phyloP scores from a whole-genome alignment of 306 rosid species.

The Cucumis cinereus region DNA sequence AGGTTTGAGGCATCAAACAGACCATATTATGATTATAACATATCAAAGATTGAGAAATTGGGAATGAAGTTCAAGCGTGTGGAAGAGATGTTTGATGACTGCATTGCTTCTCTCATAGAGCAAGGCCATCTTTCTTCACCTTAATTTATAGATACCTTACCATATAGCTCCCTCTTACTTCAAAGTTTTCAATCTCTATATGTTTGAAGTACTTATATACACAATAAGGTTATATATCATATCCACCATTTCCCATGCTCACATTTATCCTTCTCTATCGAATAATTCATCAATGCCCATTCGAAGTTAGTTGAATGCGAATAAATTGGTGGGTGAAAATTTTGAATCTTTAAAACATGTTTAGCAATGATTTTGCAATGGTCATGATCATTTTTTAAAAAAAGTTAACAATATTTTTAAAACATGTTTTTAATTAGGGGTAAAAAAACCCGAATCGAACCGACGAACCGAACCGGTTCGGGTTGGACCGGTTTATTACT shows the following conservation, averaged over 20 bases:
- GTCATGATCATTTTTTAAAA: too few species aligned
- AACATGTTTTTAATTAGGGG: too few species aligned
- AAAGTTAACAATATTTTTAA: too few species aligned
- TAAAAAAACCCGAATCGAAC: too few species aligned
- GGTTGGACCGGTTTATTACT: too few species aligned
- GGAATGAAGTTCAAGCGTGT: conserved; percentile 56
- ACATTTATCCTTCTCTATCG: too few species aligned
- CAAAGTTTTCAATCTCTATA: background rate
- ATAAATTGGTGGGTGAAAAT: background rate
- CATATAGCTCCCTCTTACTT: background rate
- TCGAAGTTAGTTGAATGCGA: too few species aligned
- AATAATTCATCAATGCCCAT: too few species aligned
- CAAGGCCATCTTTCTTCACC: conserved; percentile 25
- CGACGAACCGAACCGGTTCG: too few species aligned
- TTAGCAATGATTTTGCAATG: too few species aligned
- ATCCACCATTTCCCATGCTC: background rate
- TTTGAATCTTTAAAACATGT: too few species aligned
- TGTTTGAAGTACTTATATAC: background rate
- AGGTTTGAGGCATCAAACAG: conserved; percentile 31
- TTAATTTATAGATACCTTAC: background rate
- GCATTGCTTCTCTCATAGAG: conserved; percentile 49
- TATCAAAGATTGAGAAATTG: conserved; percentile 32
- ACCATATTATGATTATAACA: conserved; percentile 45
- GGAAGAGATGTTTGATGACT: conserved; percentile 75
- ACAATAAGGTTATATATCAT: background rate